Evolutionary conservation across 805 yeast genomes (phyloP).

Genomic region (Zygotorulaspora florentina): DNA sequence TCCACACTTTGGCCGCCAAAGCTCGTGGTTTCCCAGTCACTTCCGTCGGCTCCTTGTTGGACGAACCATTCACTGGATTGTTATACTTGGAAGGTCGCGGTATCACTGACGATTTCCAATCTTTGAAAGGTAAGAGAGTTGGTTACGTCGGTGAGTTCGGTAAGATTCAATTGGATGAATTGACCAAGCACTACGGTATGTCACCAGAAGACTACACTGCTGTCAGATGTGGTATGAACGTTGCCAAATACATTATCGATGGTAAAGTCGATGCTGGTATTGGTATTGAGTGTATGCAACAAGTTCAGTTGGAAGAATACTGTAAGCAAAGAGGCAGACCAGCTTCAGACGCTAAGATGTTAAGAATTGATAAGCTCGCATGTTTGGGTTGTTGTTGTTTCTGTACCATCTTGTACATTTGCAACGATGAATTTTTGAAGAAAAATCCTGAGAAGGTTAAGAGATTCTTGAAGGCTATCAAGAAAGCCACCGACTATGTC

Average conservation of each 20-base stretch:
- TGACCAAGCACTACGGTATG: constrained; percentile 54
- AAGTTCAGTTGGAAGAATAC: constrained; percentile 53
- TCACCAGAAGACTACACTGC: constrained; percentile 53
- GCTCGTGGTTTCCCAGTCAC: constrained; percentile 57
- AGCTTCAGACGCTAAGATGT: constrained; percentile 47
- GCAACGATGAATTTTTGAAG: constrained; percentile 47
- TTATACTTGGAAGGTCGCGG: constrained; percentile 49
- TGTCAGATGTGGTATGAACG: constrained; percentile 58
- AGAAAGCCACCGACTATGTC: constrained; percentile 48
- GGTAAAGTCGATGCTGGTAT: constrained; percentile 56
- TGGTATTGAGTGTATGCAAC: constrained; percentile 57
- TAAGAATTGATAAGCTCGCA: constrained; percentile 52
- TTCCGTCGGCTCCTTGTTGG: constrained; percentile 50
- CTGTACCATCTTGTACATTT: constrained; percentile 52
- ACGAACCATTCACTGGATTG: constrained; percentile 56
- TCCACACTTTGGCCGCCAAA: constrained; percentile 55
- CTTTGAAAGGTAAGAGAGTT: constrained; percentile 49
- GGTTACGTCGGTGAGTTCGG: constrained; percentile 61
- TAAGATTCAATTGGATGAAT: constrained; percentile 53
- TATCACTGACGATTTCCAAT: constrained; percentile 47
- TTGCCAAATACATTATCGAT: constrained; percentile 50
- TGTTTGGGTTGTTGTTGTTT: constrained; percentile 57
- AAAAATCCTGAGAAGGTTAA: constrained; percentile 44
- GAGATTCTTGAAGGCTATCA: constrained; percentile 45
- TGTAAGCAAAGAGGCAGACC: constrained; percentile 42